phyloP scores from a whole-genome alignment of 83 land plant species.

The Larix sibirica region DNA sequence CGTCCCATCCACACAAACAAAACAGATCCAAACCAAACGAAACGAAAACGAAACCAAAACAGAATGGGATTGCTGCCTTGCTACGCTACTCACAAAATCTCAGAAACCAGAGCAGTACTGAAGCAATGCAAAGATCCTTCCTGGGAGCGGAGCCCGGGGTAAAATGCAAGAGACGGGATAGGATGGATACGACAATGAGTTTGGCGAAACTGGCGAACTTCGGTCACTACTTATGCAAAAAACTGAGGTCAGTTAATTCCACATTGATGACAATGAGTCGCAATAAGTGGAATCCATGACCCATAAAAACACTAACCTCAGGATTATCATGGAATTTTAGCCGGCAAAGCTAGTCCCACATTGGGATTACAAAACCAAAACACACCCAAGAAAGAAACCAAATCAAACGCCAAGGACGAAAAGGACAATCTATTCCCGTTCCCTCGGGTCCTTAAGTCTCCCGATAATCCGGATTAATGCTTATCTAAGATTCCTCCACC shows the following conservation, averaged over 20 bases:
- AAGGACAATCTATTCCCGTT: not conserved
- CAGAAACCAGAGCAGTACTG: too few relatives aligned
- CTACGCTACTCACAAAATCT: too few relatives aligned
- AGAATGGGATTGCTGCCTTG: too few relatives aligned
- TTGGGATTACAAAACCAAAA: not conserved
- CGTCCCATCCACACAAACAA: too few relatives aligned
- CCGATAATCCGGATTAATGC: not conserved
- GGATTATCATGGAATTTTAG: not conserved
- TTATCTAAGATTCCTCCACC: not conserved
- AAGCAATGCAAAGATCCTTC: too few relatives aligned
- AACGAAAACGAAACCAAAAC: too few relatives aligned
- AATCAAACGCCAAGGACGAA: not conserved
- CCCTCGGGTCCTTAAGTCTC: too few relatives aligned
- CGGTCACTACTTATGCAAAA: constrained; percentile 6
- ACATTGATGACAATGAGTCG: not conserved
- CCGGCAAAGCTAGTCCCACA: not conserved
- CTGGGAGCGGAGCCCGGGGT: too few relatives aligned
- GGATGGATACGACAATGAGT: too few relatives aligned
- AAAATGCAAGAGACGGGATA: too few relatives aligned
- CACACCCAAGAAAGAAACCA: not conserved
- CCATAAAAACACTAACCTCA: not conserved
- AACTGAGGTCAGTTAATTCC: not conserved
- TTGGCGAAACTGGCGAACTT: not conserved
- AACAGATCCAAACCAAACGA: too few relatives aligned
- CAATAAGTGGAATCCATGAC: not conserved